Base-by-base conservation (phyloP, 208 protist species). In the Kentomonas sorsogonicus region DNA sequence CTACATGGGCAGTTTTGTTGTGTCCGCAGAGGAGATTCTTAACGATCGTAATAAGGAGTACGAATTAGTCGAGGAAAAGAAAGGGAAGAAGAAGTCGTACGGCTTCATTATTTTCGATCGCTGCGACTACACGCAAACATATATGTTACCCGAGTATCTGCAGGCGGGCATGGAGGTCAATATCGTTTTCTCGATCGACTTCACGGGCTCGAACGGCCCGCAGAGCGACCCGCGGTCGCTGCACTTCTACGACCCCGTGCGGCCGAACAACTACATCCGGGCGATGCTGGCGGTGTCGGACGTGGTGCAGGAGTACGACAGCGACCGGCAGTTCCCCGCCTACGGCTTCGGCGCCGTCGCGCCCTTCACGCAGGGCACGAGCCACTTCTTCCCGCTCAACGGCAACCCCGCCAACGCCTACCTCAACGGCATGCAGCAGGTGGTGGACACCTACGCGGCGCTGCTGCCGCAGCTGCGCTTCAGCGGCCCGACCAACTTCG, bases 161-260 rank as follows among this genome's bases (percentile, higher is more conserved):
- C 40, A 54, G 1, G 56, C 39, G 3, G 83, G 79, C 13, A 57
- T 72, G 59, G 53, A 89, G 51, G 68, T 93, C 20, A 82, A 80
- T 33, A 60, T 91, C 13, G 64, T 63, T 38, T 68, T 92, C 53
- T 79, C 70, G 9, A 81, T 93, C 33, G 86, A 93, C 63, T 91
- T 93, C 53, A 91, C 79, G 0, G 69, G 54, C 2, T 83, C 70
- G 22, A 93, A 91, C 59, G 71, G 76, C 0, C 39, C 79, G 23
- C 69, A 73, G 43, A 43, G 27, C 11, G 60, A 74, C 30, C 74
- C 78, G 48, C 36, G 48, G 43, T 88, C 79, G 33, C 67, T 92
- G 48, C 85, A 92, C 66, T 83, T 76, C 64, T 72, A 61, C 44
- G 18, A 53, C 36, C 66, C 61, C 27, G 3, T 22, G 26, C 47